A percentile compares a stretch with the other conserved stretches of the same genome.
Evolutionary conservation across 176 grass and related monocot genomes (phyloP).

Genomic region (Pharus latifolius): DNA sequence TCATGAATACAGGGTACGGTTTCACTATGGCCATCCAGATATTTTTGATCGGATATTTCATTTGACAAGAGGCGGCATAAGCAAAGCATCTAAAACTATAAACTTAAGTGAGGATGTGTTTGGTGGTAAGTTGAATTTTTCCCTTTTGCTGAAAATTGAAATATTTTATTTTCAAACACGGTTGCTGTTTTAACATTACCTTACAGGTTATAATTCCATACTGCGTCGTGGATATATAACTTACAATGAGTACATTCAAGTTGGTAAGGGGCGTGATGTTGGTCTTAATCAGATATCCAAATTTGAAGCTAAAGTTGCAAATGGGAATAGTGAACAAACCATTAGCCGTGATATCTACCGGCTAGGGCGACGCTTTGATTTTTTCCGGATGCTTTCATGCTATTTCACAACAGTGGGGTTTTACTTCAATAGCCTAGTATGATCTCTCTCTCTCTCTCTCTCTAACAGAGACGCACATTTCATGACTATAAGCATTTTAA

Average conservation of each 20-base stretch:
- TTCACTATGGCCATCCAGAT: conserved; percentile 98
- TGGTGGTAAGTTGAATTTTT: conserved; percentile 46
- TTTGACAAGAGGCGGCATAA: conserved; percentile 85
- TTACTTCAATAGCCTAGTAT: conserved; percentile 94
- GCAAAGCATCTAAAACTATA: conserved; percentile 98
- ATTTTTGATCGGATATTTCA: conserved; percentile 91
- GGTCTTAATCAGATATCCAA: conserved; percentile 98
- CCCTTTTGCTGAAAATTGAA: neutral
- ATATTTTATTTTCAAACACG: neutral
- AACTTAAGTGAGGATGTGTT: conserved; percentile 98
- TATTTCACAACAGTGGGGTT: conserved; percentile 97
- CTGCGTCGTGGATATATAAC: conserved; percentile 72
- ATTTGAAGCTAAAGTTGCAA: conserved; percentile 96
- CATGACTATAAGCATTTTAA: neutral
- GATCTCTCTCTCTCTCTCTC: neutral
- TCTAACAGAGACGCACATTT: neutral
- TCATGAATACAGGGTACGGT: conserved; percentile 53
- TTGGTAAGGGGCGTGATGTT: conserved; percentile 95
- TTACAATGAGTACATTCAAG: conserved; percentile 92
- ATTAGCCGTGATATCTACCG: conserved; percentile 90
- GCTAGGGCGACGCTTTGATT: conserved; percentile 64
- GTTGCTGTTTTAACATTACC: conserved; percentile 16
- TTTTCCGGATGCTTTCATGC: conserved; percentile 96
- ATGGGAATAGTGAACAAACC: conserved; percentile 93
- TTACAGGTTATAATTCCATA: conserved; percentile 90